phyloP scores from a whole-genome alignment of 148 eudicot species.

The Gaultheria prostrata region DNA sequence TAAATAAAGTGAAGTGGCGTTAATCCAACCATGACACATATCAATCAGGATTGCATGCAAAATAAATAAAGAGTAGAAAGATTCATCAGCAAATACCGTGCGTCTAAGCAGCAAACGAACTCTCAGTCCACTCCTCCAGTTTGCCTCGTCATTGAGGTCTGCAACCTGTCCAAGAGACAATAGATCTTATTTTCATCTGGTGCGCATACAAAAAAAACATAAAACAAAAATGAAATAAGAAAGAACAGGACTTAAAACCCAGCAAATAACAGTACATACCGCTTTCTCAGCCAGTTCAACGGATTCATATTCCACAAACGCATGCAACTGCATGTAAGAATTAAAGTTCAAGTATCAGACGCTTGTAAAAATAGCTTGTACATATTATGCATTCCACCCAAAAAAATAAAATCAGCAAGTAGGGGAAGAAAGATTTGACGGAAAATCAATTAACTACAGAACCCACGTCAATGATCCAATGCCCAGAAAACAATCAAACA shows the following conservation, averaged over 20 bases:
- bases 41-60: not conserved
- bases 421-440: not conserved
- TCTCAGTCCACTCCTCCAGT: constrained; percentile 95
- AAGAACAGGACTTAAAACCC: not conserved
- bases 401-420: not conserved
- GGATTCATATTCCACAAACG: constrained; percentile 94
- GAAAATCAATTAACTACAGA: not conserved
- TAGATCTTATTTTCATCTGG: not conserved
- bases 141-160: constrained; percentile 74
- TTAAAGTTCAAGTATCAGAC: constrained; percentile 14
- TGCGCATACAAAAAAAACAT: not conserved
- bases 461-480: not conserved
- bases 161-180: constrained; percentile 43
- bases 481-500: not conserved
- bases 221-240: not conserved
- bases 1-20: not conserved
- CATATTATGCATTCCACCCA: not conserved
- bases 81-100: constrained; percentile 36
- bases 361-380: not conserved
- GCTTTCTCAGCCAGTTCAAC: constrained; percentile 92
- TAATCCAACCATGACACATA: not conserved
- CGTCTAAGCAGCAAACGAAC: constrained; percentile 69
- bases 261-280: constrained; percentile 40
- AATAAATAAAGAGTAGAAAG: constrained; percentile 7
- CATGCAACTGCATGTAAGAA: constrained; percentile 62